These are phyloP conservation scores for Podospora tetraspora DNA, from an alignment of 495 filamentous ascomycete species.

Conservation along the genomic window DNA sequence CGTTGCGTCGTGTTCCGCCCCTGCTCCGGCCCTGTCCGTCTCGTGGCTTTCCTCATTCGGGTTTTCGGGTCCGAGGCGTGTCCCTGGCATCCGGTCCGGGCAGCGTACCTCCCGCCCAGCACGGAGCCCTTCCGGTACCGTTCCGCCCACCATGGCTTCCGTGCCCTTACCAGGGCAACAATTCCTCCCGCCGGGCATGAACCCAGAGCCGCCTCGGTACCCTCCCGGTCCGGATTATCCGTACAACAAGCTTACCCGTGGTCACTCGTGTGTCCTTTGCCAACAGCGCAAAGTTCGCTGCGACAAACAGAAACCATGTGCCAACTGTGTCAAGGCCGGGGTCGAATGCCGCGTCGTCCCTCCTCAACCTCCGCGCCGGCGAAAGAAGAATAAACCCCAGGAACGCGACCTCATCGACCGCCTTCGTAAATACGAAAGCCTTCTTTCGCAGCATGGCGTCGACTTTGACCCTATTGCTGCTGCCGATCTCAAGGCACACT, in stretches of 20 bases:
- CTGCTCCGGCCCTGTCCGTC: background rate
- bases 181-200: constrained; percentile 28
- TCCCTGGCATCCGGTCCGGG: constrained; percentile 7
- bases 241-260: constrained; percentile 44
- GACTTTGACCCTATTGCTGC: constrained; percentile 40
- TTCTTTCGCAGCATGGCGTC: constrained; percentile 49
- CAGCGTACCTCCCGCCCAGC: background rate
- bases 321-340: constrained; percentile 57
- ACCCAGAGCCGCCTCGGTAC: background rate
- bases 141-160: constrained; percentile 25
- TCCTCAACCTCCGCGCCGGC: constrained; percentile 52
- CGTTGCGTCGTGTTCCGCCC: background rate
- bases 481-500: constrained; percentile 37
- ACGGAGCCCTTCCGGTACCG: constrained; percentile 4
- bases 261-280: constrained; percentile 60
- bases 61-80: constrained; percentile 19
- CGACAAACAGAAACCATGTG: constrained; percentile 59
- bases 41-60: constrained; percentile 14
- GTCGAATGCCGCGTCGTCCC: constrained; percentile 57
- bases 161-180: constrained; percentile 27
- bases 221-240: constrained; percentile 2
- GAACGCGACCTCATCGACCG: constrained; percentile 49
- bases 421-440: constrained; percentile 50
- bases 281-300: constrained; percentile 64
- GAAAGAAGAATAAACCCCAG: constrained; percentile 48